Evolutionary conservation across 1,284 basidiomycete species (phyloP), one percentile per base, ranked within the genome.

Genomic region (Moniliophthora roreri): DNA sequence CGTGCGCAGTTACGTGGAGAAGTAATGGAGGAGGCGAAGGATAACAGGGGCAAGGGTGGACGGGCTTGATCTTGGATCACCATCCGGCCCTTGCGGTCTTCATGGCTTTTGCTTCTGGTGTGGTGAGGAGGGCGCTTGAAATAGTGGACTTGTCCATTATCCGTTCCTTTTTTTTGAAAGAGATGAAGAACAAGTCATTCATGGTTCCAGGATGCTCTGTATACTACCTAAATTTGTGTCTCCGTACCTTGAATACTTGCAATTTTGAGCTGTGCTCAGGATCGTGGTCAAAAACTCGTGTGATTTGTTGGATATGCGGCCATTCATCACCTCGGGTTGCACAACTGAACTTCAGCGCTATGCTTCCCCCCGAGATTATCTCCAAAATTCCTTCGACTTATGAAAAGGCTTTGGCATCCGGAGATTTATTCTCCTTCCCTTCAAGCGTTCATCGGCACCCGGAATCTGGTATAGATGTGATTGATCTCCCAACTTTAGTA

Each of bases 361-460:
- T 71, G 74, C 51, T 67, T 23, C 68, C 74, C 39, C 63, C 68
- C 32, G 79, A 88, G 52, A 80, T 93, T 59, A 74, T 95, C 53
- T 65, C 75, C 1, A 74, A 73, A 37, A 61, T 95, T 11, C 78
- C 84, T 1, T 70, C 72, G 13, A 73, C 75, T 53, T 93, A 87
- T 63, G 77, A 82, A 21, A 71, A 70, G 34, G 92, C 89, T 10
- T 72, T 75, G 26, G 70, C 76, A n/a, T 78, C 82, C 15, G 87
- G 87, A 1, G 87, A 91, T 65, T 70, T 92, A 26, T 71, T 88
- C 38, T 89, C 89, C 74, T 95, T 88, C 64, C 83, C 85, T 18
- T 93, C 90, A 1, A 81, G 81, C 3, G 68, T 84, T 23, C 74
- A 79, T 57, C 76, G 74, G 37, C 80, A 89, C 61, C 62, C 68